Evolutionary conservation across 257 asterid genomes (phyloP), one percentile per base, ranked within the genome.

Genomic region (Mentha longifolia): DNA sequence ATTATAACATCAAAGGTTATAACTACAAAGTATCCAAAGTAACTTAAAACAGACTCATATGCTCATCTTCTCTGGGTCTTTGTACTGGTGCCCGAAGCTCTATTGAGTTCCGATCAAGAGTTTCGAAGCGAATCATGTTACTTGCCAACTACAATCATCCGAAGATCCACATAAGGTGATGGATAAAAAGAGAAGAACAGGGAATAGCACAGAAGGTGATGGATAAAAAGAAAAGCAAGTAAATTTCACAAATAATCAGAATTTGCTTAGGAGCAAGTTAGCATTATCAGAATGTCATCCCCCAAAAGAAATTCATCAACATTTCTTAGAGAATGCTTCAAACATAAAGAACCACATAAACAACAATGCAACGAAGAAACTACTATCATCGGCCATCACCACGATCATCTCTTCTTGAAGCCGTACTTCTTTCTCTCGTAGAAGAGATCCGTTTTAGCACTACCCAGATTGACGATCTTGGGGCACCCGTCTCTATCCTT

Each of bases 401-500:
- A 51, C 84, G 64, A 71, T 70, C 85, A 91, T 75, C 95, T 78
- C 83, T 87, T 91, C 83, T 91, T 91, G 86, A 91, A 91, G 39
- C 97, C 97, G 57, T 91, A 89, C 63, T 91, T 91, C 84, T 91
- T 91, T 11, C 95, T 77, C 80, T 91, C 96, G 13, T 91, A 89
- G 77, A 91, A 89, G 60, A 91, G 78, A 80, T 91, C 97, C 1
- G 97, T 87, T 76, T 91, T 91, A 0, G 96, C 97, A 63, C 96
- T 91, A 2, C 97, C 97, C 55, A 89, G 79, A 77, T 87, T 91
- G 74, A 89, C 97, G 0, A 91, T 89, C 79, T 91, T 91, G 0
- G 96, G 96, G 49, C 97, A 89, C n/a, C 96, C 97, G 15, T 92
- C 97, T 52, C 93, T 80, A 69, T 92, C 96, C 64, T 90, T 92